These are phyloP conservation scores for Deinandra increscens DNA, from an alignment of 129 eudicot species.

Conservation along the genomic window DNA sequence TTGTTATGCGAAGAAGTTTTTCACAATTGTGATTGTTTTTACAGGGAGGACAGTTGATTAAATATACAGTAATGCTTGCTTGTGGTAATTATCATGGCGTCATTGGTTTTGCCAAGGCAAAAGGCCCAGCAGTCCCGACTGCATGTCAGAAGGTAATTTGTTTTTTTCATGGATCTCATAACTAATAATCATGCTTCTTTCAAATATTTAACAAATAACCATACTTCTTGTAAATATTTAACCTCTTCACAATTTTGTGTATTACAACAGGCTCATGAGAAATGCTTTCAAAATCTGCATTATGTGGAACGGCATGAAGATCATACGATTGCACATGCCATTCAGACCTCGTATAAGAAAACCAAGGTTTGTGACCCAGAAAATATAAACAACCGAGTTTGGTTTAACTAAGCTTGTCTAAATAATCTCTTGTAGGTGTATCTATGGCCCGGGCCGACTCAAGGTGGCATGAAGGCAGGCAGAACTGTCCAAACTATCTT, in stretches of 20 bases:
- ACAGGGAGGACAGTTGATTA: conserved; percentile 84
- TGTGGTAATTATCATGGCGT: conserved; percentile 94
- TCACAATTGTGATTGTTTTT: conserved; percentile 18
- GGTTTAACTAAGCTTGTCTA: background rate
- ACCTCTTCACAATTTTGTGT: background rate
- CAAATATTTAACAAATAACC: background rate
- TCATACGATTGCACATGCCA: conserved; percentile 95
- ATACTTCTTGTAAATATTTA: background rate
- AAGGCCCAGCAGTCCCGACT: conserved; percentile 62
- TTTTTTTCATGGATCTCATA: background rate
- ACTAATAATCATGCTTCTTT: background rate
- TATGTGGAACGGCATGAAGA: conserved; percentile 90
- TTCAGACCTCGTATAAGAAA: conserved; percentile 80
- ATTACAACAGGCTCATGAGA: conserved; percentile 66
- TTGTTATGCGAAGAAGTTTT: conserved; percentile 11
- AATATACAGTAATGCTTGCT: conserved; percentile 79
- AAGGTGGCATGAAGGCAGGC: conserved; percentile 87
- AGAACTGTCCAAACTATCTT: conserved; percentile 75
- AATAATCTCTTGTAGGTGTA: conserved; percentile 57
- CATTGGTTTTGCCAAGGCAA: conserved; percentile 94
- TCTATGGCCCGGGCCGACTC: conserved; percentile 88
- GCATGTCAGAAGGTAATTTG: conserved; percentile 79
- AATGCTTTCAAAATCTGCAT: conserved; percentile 89
- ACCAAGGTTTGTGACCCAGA: conserved; percentile 60
- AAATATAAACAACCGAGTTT: background rate